These are phyloP conservation scores for Eucalyptus curtisii DNA, from an alignment of 345 rosid genomes.

Conservation along the genomic window DNA sequence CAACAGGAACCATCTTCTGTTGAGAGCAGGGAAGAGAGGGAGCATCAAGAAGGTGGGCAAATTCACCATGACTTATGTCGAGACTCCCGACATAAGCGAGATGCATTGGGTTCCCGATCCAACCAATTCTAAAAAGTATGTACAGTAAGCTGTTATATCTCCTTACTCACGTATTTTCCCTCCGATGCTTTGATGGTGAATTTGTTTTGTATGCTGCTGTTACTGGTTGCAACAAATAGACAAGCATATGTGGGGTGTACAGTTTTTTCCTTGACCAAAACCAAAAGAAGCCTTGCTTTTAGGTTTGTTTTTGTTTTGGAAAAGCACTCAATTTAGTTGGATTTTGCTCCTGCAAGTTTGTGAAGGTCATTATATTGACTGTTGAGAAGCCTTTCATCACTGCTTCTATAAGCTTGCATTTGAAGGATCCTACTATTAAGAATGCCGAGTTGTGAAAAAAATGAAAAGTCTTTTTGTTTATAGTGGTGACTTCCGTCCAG, in stretches of 20 bases:
- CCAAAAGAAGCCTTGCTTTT: background rate
- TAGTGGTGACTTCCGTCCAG: background rate
- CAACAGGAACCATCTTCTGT: conserved; percentile 32
- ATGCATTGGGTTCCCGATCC: conserved; percentile 54
- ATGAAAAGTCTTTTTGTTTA: background rate
- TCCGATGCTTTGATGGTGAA: conserved; percentile 9
- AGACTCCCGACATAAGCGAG: conserved; percentile 70
- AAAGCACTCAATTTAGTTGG: background rate
- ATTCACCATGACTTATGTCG: conserved; percentile 49
- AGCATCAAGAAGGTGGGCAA: conserved; percentile 50
- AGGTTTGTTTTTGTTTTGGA: background rate
- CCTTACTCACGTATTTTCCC: conserved; percentile 51
- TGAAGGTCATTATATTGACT: background rate
- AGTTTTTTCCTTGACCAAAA: background rate
- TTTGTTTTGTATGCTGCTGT: background rate
- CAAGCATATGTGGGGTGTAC: background rate
- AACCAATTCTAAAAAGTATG: conserved; percentile 20
- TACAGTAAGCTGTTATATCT: conserved; percentile 34
- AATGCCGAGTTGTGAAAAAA: background rate
- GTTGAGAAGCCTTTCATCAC: background rate
- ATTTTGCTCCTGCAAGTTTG: background rate
- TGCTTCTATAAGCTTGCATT: background rate
- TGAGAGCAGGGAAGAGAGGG: conserved; percentile 58
- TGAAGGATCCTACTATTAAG: background rate
- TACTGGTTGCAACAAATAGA: background rate